These are phyloP conservation scores for Aspergillus oerlinghausenensis DNA, from an alignment of 2,329 filamentous ascomycete species.

Conservation along the genomic window DNA sequence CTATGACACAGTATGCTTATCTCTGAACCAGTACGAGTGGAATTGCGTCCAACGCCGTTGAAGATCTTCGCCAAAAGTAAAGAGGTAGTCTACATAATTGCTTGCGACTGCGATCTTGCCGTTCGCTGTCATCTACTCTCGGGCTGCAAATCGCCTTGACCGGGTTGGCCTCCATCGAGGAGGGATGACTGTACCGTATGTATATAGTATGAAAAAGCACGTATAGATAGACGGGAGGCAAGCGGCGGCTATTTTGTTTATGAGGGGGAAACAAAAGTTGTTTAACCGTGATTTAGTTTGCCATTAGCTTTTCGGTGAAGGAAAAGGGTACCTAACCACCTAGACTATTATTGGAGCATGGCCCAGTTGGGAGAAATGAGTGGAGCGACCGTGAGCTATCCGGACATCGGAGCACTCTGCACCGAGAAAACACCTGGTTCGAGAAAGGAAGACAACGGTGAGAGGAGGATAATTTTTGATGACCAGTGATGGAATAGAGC, in stretches of 20 bases:
- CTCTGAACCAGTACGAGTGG: conserved; percentile 49
- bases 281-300: not conserved
- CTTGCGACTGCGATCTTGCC: not conserved
- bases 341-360: not conserved
- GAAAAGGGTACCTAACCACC: not conserved
- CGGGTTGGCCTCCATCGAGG: not conserved
- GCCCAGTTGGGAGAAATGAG: not conserved
- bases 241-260: not conserved
- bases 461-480: not conserved
- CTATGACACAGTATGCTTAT: not conserved
- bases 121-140: not conserved
- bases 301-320: not conserved
- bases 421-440: conserved; percentile 15
- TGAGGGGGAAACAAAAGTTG: not conserved
- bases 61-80: conserved; percentile 4
- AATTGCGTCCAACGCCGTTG: conserved; percentile 51
- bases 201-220: not conserved
- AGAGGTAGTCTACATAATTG: not conserved
- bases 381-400: conserved; percentile 3
- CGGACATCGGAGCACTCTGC: conserved; percentile 29
- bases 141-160: not conserved
- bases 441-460: not conserved
- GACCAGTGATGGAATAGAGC: not conserved
- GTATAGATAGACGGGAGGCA: not conserved
- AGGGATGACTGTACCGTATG: not conserved